Conservation (phyloP, 345 rosid genomes). For the Acer saccharum region DNA sequence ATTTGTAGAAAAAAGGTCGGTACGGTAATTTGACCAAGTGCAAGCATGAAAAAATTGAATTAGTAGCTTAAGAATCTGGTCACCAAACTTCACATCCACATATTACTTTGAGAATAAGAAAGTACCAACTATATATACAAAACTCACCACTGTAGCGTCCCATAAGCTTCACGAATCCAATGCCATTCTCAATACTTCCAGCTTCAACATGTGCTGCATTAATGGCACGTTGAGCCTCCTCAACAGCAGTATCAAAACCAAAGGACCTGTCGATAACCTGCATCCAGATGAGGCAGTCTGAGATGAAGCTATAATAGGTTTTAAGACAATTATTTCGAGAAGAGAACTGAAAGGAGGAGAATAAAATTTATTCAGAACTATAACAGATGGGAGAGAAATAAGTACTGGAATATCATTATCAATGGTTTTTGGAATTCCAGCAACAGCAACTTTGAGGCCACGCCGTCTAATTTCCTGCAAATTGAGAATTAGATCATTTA, state of each 20-base stretch:
- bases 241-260: slow-evolving; percentile 94
- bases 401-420: slow-evolving; percentile 93
- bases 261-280: slow-evolving; percentile 94
- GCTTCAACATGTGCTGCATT: slow-evolving; percentile 95
- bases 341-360: slow-evolving; percentile 6
- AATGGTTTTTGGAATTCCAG: slow-evolving; percentile 90
- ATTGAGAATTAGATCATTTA: slow-evolving; percentile 10
- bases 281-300: slow-evolving; percentile 21
- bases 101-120: neutral
- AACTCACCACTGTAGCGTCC: slow-evolving; percentile 83
- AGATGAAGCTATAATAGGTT: slow-evolving; percentile 10
- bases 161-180: slow-evolving; percentile 92
- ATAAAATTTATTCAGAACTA: slow-evolving; percentile 17
- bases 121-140: neutral
- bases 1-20: slow-evolving; percentile 5
- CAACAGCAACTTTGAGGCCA: slow-evolving; percentile 80
- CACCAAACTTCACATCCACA: slow-evolving; percentile 11
- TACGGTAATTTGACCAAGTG: neutral
- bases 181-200: slow-evolving; percentile 69
- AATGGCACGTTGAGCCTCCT: slow-evolving; percentile 96
- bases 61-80: neutral
- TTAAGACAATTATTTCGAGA: slow-evolving; percentile 1
- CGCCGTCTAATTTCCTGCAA: slow-evolving; percentile 78
- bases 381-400: slow-evolving; percentile 1
- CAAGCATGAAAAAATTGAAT: slow-evolving; percentile 4